phyloP scores from a whole-genome alignment of 2,329 filamentous ascomycete genomes.

The Botrytis sinoallii region DNA sequence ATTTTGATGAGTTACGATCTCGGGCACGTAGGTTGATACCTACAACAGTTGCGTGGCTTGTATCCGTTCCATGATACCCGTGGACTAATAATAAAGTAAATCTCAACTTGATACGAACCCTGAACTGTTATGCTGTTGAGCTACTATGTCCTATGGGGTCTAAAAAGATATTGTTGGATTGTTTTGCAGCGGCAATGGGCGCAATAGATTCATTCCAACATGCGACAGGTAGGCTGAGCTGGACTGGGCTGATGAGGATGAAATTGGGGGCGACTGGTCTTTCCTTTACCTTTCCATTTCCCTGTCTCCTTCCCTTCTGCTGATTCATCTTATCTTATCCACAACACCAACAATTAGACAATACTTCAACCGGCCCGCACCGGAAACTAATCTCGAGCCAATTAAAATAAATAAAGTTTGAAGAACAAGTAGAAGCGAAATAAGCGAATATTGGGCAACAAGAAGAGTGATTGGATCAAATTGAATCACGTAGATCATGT shows the following conservation, averaged over 20 bases:
- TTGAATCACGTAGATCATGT: neutral
- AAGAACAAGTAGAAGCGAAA: neutral
- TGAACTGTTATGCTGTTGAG: neutral
- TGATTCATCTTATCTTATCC: neutral
- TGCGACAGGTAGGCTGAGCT: neutral
- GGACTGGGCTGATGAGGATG: neutral
- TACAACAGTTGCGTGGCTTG: neutral
- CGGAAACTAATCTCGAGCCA: neutral
- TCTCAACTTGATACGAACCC: neutral
- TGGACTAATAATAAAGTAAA: neutral
- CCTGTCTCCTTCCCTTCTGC: neutral
- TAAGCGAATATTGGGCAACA: neutral
- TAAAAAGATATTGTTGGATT: neutral
- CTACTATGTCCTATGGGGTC: neutral
- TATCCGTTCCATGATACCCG: neutral
- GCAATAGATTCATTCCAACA: neutral
- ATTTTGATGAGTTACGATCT: neutral
- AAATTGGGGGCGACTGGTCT: neutral
- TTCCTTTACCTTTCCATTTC: neutral
- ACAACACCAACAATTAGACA: neutral
- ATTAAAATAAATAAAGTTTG: neutral
- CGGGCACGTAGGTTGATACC: neutral
- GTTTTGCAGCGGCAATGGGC: neutral
- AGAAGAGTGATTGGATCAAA: constrained; percentile 1
- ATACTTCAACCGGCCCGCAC: neutral